These are phyloP conservation scores for Andrographis paniculata DNA, from an alignment of 305 asterid genomes.

Conservation along the genomic window DNA sequence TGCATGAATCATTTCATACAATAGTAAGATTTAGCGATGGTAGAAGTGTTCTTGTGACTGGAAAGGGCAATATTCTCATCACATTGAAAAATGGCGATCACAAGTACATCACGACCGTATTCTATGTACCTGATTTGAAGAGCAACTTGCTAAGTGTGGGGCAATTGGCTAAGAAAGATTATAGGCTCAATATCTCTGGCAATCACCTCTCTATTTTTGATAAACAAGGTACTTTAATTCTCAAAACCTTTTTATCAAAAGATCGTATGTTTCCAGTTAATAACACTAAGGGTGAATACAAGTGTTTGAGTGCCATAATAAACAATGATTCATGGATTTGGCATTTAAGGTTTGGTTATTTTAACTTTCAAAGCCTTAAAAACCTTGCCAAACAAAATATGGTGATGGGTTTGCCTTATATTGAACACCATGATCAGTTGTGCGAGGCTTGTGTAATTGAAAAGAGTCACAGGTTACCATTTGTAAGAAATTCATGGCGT, in stretches of 20 bases:
- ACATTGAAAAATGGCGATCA: conserved; percentile 14
- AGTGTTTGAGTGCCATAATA: conserved; percentile 5
- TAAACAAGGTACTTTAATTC: conserved; percentile 13
- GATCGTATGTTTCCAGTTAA: conserved; percentile 16
- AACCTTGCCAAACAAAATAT: no score
- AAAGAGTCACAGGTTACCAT: no score
- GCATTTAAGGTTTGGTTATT: conserved; percentile 12
- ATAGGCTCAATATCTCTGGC: not conserved
- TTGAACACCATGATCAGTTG: no score
- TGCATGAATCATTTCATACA: not conserved
- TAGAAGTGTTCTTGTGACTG: not conserved
- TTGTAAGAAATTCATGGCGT: no score
- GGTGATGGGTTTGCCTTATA: no score
- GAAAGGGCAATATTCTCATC: not conserved
- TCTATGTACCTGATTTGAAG: no score
- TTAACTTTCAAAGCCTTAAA: conserved; percentile 2
- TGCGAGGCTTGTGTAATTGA: no score
- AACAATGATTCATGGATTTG: conserved; percentile 17
- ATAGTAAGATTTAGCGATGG: not conserved
- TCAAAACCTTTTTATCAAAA: conserved; percentile 4
- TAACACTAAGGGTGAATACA: conserved; percentile 8
- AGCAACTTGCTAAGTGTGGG: not conserved
- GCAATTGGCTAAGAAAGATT: not conserved
- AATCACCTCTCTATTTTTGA: conserved; percentile 16
- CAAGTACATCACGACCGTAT: conserved; percentile 12